phyloP scores from a whole-genome alignment of 2,329 filamentous ascomycete genomes.

The Zopfia rhizophila region DNA sequence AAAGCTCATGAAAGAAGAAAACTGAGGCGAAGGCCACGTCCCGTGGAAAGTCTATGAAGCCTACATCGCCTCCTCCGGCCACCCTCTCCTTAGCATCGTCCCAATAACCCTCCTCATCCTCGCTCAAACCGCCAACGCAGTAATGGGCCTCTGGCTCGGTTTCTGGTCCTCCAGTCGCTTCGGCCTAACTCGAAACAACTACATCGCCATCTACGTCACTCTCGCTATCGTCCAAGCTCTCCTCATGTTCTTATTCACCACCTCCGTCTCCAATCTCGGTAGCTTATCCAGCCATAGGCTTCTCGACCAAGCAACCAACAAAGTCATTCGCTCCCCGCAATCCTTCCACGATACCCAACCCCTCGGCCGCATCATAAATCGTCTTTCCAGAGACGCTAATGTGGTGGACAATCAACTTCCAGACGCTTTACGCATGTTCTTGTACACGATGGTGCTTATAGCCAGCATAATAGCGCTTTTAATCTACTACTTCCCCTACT shows the following conservation, averaged over 20 bases:
- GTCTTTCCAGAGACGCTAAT: constrained; percentile 9
- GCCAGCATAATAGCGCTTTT: constrained; percentile 4
- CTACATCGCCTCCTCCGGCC: too few relatives aligned
- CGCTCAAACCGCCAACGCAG: too few relatives aligned
- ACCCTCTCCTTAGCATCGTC: too few relatives aligned
- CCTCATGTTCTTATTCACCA: constrained; percentile 22
- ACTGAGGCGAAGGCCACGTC: too few relatives aligned
- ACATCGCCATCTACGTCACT: constrained; percentile 3
- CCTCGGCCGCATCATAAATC: constrained; percentile 11
- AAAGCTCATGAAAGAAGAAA: background rate
- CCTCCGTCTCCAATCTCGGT: constrained; percentile 3
- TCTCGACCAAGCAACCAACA: constrained; percentile 1
- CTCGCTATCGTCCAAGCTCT: constrained; percentile 10
- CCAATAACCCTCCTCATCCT: too few relatives aligned
- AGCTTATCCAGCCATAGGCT: background rate
- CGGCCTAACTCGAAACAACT: too few relatives aligned
- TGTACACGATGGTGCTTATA: constrained; percentile 3
- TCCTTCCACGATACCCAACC: constrained; percentile 12
- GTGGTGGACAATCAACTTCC: constrained; percentile 9
- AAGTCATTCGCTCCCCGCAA: constrained; percentile 7
- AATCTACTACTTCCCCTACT: constrained; percentile 6
- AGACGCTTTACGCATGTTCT: constrained; percentile 9
- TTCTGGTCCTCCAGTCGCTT: too few relatives aligned
- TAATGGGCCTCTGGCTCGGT: too few relatives aligned
- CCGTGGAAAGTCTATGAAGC: too few relatives aligned